Conservation (phyloP, 2,329 filamentous ascomycete species). For the Ophiostoma tasmaniense region DNA sequence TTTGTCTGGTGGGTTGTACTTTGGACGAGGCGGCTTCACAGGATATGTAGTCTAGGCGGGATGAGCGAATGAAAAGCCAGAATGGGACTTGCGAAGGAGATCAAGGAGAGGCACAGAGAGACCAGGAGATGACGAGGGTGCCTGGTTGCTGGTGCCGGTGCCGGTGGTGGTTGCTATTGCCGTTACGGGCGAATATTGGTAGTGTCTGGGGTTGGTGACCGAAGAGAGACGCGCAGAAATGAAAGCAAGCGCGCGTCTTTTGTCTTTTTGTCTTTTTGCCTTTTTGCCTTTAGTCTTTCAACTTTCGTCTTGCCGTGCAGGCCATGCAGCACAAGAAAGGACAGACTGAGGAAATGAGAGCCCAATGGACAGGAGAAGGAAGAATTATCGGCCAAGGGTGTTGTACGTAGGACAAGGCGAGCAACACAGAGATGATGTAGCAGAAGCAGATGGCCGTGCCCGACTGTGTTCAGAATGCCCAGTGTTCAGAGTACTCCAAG, state of each 20-base stretch:
- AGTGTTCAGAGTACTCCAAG: neutral
- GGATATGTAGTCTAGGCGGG: neutral
- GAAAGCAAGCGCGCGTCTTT: constrained; percentile 32
- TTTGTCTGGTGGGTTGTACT: constrained; percentile 8
- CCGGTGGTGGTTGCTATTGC: constrained; percentile 15
- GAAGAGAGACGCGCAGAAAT: constrained; percentile 24
- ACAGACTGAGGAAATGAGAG: constrained; percentile 2
- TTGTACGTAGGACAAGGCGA: constrained; percentile 12
- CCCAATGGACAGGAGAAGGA: neutral
- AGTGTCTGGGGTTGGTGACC: constrained; percentile 16
- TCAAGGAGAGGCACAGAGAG: neutral
- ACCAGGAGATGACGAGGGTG: constrained; percentile 16
- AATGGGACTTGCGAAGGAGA: constrained; percentile 8
- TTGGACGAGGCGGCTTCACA: constrained; percentile 7
- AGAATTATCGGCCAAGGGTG: constrained; percentile 4
- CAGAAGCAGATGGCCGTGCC: constrained; percentile 10
- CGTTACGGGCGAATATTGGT: constrained; percentile 3
- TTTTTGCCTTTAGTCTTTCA: constrained; percentile 18
- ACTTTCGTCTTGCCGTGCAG: too few relatives aligned
- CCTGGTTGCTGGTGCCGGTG: constrained; percentile 17
- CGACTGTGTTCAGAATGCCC: neutral
- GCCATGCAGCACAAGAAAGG: neutral
- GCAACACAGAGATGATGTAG: constrained; percentile 13
- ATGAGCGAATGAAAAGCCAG: constrained; percentile 16
- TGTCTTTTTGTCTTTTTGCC: constrained; percentile 18